phyloP scores from a whole-genome alignment of 441 rosid species.

The Sinapis alba region DNA sequence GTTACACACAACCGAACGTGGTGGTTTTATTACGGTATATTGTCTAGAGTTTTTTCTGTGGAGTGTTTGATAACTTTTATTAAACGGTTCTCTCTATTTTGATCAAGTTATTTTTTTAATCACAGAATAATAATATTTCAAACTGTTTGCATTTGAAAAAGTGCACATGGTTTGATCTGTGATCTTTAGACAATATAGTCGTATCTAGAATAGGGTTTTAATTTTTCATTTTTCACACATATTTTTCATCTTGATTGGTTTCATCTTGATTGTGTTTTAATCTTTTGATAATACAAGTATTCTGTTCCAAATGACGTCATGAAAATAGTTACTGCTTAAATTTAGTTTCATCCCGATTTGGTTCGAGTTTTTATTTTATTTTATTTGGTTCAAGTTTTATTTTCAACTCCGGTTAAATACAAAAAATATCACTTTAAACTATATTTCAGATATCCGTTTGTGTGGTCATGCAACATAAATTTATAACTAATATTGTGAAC shows the following conservation, averaged over 20 bases:
- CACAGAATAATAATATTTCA: neutral
- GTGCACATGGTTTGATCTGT: conserved; percentile 7
- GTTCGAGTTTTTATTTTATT: no score
- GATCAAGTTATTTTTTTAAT: neutral
- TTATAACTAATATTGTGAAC: no score
- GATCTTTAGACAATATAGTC: neutral
- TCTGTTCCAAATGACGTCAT: neutral
- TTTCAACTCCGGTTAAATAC: no score
- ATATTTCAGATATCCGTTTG: no score
- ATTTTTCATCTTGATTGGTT: neutral
- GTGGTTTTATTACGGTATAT: conserved; percentile 14
- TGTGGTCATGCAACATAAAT: no score
- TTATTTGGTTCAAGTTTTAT: no score
- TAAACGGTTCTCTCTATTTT: neutral
- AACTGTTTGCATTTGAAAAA: neutral
- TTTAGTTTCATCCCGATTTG: neutral
- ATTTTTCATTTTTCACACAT: neutral
- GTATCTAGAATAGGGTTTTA: neutral
- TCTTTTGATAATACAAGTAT: neutral
- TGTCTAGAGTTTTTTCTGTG: conserved; percentile 17
- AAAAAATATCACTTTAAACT: no score
- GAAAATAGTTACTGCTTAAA: neutral
- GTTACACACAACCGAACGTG: conserved; percentile 42
- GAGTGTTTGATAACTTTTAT: conserved; percentile 33
- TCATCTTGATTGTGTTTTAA: neutral